Evolutionary conservation across 495 filamentous ascomycete species (phyloP), one percentile per base, ranked within the genome.

Genomic region (Annulohypoxylon moriforme): DNA sequence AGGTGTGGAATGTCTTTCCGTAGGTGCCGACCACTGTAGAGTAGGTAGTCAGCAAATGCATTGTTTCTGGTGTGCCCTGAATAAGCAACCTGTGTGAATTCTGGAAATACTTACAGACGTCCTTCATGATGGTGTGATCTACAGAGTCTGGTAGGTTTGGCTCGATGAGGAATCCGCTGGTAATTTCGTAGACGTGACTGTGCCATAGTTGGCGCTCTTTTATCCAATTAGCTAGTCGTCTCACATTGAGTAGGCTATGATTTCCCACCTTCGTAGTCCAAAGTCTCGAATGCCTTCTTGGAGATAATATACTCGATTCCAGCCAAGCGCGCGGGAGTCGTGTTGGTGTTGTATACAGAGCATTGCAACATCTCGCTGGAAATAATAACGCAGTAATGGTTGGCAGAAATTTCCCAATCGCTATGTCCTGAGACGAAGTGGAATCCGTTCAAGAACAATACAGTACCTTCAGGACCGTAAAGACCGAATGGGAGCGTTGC

Each of bases 1-100:
- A 82, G 14, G 78, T 80, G 67, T 81, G 79, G 52, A 76, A 74
- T 1, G 79, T 81, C 70, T 81, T 81, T 1, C 79, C 79, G 60
- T 80, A 80, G 4, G 79, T 74, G 24, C 72, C 70, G 40, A 79
- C 69, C 33, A 82, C 70, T 57, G 71, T 60, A 52, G 16, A 25
- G 33, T 18, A 3, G 5, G 33, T 46, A 8, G 38, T 72, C 11
- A 69, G 58, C 13, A 11, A 25, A 24, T 57, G 16, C 14, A 16
- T 31, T 1, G 25, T 1, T 31, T 16, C 1, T 10, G 49, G n/a
- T n/a, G n/a, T n/a, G n/a, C n/a, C n/a, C n/a, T n/a, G n/a, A n/a
- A n/a, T n/a, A n/a, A n/a, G n/a, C n/a, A n/a, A n/a, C n/a, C n/a
- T n/a, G n/a, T 14, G 40, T 14, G 16, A 46, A 47, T n/a, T 9